Conservation (phyloP, 352 stramenopile genomes). For the Globisporangium recalcitrans region DNA sequence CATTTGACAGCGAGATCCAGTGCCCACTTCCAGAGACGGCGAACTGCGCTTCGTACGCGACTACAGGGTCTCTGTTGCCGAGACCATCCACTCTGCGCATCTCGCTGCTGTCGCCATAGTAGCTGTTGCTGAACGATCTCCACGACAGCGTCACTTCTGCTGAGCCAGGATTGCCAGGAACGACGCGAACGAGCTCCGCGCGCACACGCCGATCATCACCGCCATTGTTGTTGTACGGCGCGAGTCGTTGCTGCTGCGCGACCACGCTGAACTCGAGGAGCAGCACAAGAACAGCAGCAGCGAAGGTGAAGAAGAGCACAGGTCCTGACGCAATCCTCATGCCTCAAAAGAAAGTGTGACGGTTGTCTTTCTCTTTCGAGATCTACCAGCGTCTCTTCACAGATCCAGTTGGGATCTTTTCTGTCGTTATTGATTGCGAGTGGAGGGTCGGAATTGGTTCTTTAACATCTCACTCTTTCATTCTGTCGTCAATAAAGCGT, state of each 20-base stretch:
- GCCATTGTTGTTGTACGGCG: background rate
- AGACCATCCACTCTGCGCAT: constrained; percentile 11
- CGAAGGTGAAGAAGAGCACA: background rate
- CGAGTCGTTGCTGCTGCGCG: background rate
- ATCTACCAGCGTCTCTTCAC: background rate
- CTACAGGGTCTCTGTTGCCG: constrained; percentile 25
- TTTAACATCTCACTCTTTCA: background rate
- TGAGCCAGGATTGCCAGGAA: constrained; percentile 35
- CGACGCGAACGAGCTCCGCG: constrained; percentile 26
- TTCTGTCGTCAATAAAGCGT: constrained; percentile 10
- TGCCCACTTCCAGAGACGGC: constrained; percentile 32
- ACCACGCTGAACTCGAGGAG: background rate
- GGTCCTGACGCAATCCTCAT: background rate
- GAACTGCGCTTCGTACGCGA: constrained; percentile 56
- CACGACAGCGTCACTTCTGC: constrained; percentile 37
- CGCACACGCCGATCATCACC: constrained; percentile 20
- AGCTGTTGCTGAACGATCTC: constrained; percentile 33
- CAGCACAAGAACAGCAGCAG: background rate
- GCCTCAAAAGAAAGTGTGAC: background rate
- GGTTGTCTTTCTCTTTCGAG: background rate
- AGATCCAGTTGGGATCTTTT: background rate
- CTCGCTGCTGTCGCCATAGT: constrained; percentile 10
- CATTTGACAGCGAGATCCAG: constrained; percentile 31
- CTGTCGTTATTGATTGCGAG: background rate
- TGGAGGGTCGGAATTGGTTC: background rate